phyloP scores from a whole-genome alignment of 2,329 filamentous ascomycete genomes.

The Alternaria sp. region DNA sequence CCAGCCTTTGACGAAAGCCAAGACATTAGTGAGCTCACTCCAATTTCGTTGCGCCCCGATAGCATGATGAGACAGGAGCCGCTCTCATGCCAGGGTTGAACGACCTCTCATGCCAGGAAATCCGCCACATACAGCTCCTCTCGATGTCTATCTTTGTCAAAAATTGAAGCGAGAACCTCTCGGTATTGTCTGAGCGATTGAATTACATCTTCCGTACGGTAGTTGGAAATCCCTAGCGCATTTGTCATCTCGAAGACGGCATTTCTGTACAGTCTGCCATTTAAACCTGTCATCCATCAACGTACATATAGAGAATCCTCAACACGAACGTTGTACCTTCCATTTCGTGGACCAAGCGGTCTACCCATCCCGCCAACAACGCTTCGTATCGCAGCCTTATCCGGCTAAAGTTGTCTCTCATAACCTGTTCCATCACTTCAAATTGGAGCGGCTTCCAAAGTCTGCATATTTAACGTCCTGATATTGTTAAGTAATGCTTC shows the following conservation, averaged over 20 bases:
- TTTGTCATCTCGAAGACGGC: not conserved
- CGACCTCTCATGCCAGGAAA: not conserved
- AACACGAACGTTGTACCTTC: not conserved
- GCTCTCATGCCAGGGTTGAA: not conserved
- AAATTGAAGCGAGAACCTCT: not conserved
- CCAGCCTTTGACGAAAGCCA: conserved; percentile 19
- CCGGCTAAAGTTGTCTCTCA: not conserved
- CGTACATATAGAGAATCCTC: too few relatives aligned
- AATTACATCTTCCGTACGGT: not conserved
- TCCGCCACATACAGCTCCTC: not conserved
- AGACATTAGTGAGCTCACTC: conserved; percentile 8
- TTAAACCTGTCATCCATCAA: not conserved
- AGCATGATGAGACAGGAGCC: conserved; percentile 10
- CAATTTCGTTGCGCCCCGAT: conserved; percentile 12
- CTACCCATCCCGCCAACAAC: not conserved
- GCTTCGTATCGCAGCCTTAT: not conserved
- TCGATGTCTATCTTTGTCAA: not conserved
- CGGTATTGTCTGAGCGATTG: not conserved
- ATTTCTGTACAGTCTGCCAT: too few relatives aligned
- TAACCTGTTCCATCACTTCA: not conserved
- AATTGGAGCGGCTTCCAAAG: not conserved
- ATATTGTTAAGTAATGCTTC: too few relatives aligned
- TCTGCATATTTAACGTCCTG: not conserved
- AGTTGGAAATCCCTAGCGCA: not conserved
- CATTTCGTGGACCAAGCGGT: not conserved